Evolutionary conservation across 805 yeast species (phyloP).

Genomic region (Wickerhamiella siamensis): DNA sequence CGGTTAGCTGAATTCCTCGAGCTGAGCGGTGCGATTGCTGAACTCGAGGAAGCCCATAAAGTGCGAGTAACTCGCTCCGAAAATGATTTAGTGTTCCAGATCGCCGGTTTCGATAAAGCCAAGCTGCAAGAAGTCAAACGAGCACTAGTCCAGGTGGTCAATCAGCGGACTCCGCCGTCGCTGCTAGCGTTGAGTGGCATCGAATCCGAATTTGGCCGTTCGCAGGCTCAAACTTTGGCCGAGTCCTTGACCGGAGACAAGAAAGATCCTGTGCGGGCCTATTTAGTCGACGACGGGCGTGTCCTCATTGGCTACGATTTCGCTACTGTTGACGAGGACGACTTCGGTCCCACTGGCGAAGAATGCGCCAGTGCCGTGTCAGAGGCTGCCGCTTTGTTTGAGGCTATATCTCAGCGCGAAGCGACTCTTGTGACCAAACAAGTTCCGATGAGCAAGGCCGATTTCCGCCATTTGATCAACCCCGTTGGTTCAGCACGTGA

Average conservation of each 20-base stretch:
- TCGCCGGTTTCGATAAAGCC: slow-evolving; percentile 38
- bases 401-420: slow-evolving; percentile 44
- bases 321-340: slow-evolving; percentile 33
- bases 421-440: slow-evolving; percentile 36
- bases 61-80: slow-evolving; percentile 30
- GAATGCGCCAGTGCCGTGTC: slow-evolving; percentile 44
- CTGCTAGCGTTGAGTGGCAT: slow-evolving; percentile 47
- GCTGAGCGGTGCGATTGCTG: slow-evolving; percentile 21
- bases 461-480: slow-evolving; percentile 48
- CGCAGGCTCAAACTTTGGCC: slow-evolving; percentile 29
- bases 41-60: slow-evolving; percentile 29
- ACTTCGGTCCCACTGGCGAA: slow-evolving; percentile 54
- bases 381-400: slow-evolving; percentile 40
- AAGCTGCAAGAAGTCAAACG: slow-evolving; percentile 51
- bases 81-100: slow-evolving; percentile 40
- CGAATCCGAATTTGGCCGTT: slow-evolving; percentile 24
- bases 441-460: slow-evolving; percentile 36
- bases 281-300: slow-evolving; percentile 36
- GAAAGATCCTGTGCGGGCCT: slow-evolving; percentile 34
- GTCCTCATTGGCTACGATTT: slow-evolving; percentile 44
- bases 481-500: slow-evolving; percentile 25
- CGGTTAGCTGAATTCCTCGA: slow-evolving; percentile 53
- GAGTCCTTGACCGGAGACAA: slow-evolving; percentile 15
- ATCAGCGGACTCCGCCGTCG: slow-evolving; percentile 53
- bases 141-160: slow-evolving; percentile 61